Evolutionary conservation across 2,329 filamentous ascomycete species (phyloP).

Genomic region (Phialocephala sp.): DNA sequence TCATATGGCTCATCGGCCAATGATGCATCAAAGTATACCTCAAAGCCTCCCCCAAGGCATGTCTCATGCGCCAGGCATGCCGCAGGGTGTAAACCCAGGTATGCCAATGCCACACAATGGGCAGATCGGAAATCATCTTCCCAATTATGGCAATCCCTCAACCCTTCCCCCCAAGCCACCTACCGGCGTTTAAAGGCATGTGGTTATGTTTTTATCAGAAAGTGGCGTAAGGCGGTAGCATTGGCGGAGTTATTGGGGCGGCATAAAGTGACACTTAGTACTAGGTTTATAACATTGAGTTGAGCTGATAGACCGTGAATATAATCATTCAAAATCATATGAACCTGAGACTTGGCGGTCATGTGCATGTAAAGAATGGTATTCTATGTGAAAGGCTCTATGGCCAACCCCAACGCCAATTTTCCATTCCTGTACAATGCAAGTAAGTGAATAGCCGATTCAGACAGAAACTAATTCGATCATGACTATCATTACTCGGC

Average conservation of each 20-base stretch:
- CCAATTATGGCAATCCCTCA: slow-evolving; percentile 60
- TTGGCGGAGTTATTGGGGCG: slow-evolving; percentile 43
- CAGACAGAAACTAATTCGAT: slow-evolving; percentile 10
- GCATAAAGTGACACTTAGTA: slow-evolving; percentile 40
- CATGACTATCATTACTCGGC: slow-evolving; percentile 28
- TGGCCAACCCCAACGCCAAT: slow-evolving; percentile 57
- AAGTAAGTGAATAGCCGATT: slow-evolving; percentile 37
- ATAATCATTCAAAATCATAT: slow-evolving; percentile 21
- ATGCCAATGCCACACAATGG: slow-evolving; percentile 38
- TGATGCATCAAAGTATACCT: slow-evolving; percentile 43
- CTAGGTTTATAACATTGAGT: slow-evolving; percentile 39
- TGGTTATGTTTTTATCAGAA: slow-evolving; percentile 38
- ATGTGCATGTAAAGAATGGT: slow-evolving; percentile 30
- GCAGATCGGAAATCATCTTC: slow-evolving; percentile 53
- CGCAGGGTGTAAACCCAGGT: slow-evolving; percentile 34
- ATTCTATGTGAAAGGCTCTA: slow-evolving; percentile 39
- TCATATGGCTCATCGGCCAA: slow-evolving; percentile 43
- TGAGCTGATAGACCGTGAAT: slow-evolving; percentile 41
- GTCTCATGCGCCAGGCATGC: slow-evolving; percentile 28
- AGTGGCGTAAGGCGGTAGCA: slow-evolving; percentile 44
- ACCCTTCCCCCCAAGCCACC: slow-evolving; percentile 61
- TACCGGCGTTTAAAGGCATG: slow-evolving; percentile 44
- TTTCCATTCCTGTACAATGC: slow-evolving; percentile 45
- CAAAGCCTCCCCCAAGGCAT: slow-evolving; percentile 36
- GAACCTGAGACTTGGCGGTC: neutral